phyloP scores from a whole-genome alignment of 2,329 filamentous ascomycete species.

The Neopestalotiopsis sp. region DNA sequence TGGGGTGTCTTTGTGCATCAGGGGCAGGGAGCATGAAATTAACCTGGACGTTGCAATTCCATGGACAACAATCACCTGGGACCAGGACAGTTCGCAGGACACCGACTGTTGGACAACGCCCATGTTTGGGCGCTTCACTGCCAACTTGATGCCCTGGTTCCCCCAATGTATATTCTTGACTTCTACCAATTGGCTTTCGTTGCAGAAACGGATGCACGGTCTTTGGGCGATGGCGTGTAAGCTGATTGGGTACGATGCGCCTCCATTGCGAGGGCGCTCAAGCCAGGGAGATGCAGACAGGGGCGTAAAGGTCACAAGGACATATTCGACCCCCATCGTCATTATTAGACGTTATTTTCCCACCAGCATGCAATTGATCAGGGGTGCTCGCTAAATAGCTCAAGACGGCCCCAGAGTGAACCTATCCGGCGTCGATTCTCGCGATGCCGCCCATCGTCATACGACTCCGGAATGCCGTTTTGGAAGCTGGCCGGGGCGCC shows the following conservation, averaged over 20 bases:
- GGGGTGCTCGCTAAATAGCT: constrained; percentile 23
- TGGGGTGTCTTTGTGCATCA: background rate
- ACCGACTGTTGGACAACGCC: background rate
- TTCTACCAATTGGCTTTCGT: background rate
- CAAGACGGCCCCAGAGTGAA: constrained; percentile 18
- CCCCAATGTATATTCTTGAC: background rate
- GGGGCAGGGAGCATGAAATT: background rate
- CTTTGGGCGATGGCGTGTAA: constrained; percentile 16
- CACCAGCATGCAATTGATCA: constrained; percentile 23
- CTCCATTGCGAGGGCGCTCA: constrained; percentile 24
- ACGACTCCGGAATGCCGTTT: constrained; percentile 12
- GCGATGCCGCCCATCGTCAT: constrained; percentile 11
- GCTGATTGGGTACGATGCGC: constrained; percentile 28
- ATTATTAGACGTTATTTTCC: background rate
- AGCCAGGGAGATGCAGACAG: constrained; percentile 26
- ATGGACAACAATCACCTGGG: background rate
- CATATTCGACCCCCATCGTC: constrained; percentile 23
- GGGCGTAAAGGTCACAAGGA: constrained; percentile 33
- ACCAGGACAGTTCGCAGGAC: background rate
- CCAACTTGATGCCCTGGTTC: background rate
- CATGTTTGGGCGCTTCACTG: background rate
- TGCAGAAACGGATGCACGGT: background rate
- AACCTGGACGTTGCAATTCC: background rate
- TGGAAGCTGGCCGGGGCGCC: constrained; percentile 3
- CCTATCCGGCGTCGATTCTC: constrained; percentile 8